A percentile compares a stretch with the other conserved stretches of the same genome.
Evolutionary conservation across 768 basidiomycete species (phyloP).

Genomic region (Amanita subjunquillea): DNA sequence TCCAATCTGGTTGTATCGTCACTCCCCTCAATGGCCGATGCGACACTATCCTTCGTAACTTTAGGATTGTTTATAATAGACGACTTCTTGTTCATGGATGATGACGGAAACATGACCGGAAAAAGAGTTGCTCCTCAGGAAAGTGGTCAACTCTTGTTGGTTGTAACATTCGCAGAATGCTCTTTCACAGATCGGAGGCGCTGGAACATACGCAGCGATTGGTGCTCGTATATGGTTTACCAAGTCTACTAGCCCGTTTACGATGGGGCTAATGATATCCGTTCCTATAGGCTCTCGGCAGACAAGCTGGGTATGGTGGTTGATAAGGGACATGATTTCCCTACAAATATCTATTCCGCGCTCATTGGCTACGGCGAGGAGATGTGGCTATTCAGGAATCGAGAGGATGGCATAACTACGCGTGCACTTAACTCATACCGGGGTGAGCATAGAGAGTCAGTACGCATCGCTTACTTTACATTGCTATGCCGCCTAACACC

Average conservation of each 20-base stretch:
- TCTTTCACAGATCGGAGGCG: slow-evolving; percentile 67
- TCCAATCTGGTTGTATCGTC: background rate
- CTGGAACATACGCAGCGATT: slow-evolving; percentile 67
- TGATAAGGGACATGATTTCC: slow-evolving; percentile 75
- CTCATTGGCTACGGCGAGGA: slow-evolving; percentile 56
- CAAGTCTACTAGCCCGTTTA: background rate
- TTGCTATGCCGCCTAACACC: background rate
- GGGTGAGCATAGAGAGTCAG: slow-evolving; percentile 65
- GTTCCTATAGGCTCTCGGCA: slow-evolving; percentile 45
- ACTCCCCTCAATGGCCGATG: background rate
- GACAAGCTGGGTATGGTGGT: slow-evolving; percentile 70
- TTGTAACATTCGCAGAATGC: background rate
- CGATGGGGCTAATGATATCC: background rate
- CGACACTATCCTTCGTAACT: slow-evolving; percentile 32
- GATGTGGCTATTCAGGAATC: slow-evolving; percentile 72
- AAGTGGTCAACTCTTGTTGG: slow-evolving; percentile 13
- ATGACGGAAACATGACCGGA: slow-evolving; percentile 41
- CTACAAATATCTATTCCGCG: slow-evolving; percentile 38
- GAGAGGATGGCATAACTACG: slow-evolving; percentile 45
- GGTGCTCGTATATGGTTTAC: slow-evolving; percentile 74
- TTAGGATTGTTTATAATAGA: slow-evolving; percentile 91
- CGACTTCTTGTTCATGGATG: slow-evolving; percentile 55
- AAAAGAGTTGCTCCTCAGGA: slow-evolving; percentile 39
- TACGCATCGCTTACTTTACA: background rate
- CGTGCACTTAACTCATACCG: slow-evolving; percentile 64